Percentiles rank a stretch among this genome's conserved stretches.
Conservation (phyloP, 2,329 filamentous ascomycete species). For the Epicoccum nigrum region DNA sequence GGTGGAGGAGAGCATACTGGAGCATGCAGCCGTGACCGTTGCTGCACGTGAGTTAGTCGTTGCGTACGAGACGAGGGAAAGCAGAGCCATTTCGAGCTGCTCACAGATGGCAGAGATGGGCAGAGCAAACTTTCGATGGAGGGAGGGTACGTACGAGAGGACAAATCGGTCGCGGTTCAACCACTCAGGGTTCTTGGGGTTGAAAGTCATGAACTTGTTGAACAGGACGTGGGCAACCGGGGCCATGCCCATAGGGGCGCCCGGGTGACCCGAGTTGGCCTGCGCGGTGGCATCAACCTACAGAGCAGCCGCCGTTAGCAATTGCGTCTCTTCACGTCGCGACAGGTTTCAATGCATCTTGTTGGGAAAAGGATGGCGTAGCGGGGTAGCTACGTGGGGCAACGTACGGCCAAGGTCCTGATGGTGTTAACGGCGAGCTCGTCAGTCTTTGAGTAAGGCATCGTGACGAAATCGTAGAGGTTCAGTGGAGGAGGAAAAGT, state of each 20-base stretch:
- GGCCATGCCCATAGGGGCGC: slow-evolving; percentile 97
- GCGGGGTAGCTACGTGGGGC: slow-evolving; percentile 37
- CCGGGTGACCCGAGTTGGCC: slow-evolving; percentile 97
- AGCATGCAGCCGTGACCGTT: slow-evolving; percentile 99
- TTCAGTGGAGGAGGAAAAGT: slow-evolving; percentile 20
- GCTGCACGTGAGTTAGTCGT: slow-evolving; percentile 56
- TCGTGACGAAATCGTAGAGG: slow-evolving; percentile 4
- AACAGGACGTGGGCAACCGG: slow-evolving; percentile 95
- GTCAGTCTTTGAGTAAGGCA: slow-evolving; percentile 80
- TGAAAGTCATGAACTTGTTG: slow-evolving; percentile 99
- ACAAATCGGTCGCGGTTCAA: slow-evolving; percentile 98
- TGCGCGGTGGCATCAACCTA: slow-evolving; percentile 97
- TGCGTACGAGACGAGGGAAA: neutral
- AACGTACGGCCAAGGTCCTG: slow-evolving; percentile 89
- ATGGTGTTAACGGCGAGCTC: slow-evolving; percentile 97
- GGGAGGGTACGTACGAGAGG: slow-evolving; percentile 80
- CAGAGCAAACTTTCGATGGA: neutral
- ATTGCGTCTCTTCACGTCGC: slow-evolving; percentile 27
- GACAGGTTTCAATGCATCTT: slow-evolving; percentile 8
- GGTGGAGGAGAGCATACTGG: slow-evolving; percentile 96
- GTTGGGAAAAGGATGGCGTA: slow-evolving; percentile 27
- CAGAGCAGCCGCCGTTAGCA: slow-evolving; percentile 37
- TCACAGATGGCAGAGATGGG: neutral
- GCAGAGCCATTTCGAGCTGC: too few relatives aligned
- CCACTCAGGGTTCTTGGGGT: slow-evolving; percentile 98